Percentiles rank a stretch among this genome's conserved stretches.
phyloP scores from a whole-genome alignment of 2,329 filamentous ascomycete genomes.

The Neofusicoccum sp. region DNA sequence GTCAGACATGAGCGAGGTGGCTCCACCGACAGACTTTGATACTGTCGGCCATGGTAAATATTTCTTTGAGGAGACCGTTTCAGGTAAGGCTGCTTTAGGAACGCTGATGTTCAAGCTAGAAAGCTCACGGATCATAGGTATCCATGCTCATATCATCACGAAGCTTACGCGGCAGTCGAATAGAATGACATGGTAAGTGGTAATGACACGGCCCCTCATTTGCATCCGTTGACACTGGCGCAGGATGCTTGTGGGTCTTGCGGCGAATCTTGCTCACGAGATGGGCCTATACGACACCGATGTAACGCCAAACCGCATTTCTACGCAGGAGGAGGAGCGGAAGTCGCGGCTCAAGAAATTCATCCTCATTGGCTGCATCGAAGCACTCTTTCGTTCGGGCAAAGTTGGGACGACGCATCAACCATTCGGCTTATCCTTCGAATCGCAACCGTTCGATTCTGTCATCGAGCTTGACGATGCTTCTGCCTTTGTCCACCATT shows the following conservation, averaged over 20 bases:
- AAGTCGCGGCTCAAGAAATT: neutral
- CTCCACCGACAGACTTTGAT: constrained; percentile 9
- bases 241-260: constrained; percentile 12
- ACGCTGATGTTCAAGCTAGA: neutral
- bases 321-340: neutral
- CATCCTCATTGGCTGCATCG: neutral
- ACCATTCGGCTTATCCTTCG: constrained; percentile 8
- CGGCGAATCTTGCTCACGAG: neutral
- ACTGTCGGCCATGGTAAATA: constrained; percentile 1
- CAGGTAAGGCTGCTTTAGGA: neutral
- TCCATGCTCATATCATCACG: neutral
- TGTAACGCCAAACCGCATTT: neutral
- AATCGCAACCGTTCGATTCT: neutral
- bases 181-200: constrained; percentile 4
- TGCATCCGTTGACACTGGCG: neutral
- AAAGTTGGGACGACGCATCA: neutral
- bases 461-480: neutral
- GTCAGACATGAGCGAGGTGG: neutral
- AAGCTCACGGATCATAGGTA: neutral
- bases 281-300: constrained; percentile 6
- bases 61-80: constrained; percentile 5
- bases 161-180: neutral
- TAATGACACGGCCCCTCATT: too few relatives aligned
- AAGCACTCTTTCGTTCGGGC: neutral
- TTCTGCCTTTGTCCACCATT: neutral